Percentiles rank a stretch among this genome's conserved stretches.
phyloP scores from a whole-genome alignment of 2,329 filamentous ascomycete genomes.

The Gnomoniopsis smithogilvyi region DNA sequence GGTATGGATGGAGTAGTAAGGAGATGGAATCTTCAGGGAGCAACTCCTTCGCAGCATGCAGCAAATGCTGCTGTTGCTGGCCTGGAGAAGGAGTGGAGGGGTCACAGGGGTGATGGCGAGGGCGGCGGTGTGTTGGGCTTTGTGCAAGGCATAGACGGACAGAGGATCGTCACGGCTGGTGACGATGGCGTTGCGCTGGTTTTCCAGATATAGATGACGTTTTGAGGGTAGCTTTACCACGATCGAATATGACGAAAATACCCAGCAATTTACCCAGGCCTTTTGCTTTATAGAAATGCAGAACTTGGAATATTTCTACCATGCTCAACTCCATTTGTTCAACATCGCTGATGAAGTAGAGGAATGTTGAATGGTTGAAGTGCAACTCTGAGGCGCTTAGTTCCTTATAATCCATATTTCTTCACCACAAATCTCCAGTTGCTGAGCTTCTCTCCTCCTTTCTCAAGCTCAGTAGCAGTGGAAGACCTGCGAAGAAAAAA shows the following conservation, averaged over 20 bases:
- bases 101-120: conserved; percentile 80
- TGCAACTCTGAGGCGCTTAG: too few species aligned
- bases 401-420: too few species aligned
- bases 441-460: too few species aligned
- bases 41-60: conserved; percentile 24
- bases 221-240: background rate
- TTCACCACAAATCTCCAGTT: too few species aligned
- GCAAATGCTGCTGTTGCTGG: conserved; percentile 56
- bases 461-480: too few species aligned
- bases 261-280: background rate
- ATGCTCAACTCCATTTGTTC: too few species aligned
- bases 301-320: too few species aligned
- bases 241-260: background rate
- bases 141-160: conserved; percentile 74
- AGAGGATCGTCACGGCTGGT: conserved; percentile 80
- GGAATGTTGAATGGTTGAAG: too few species aligned
- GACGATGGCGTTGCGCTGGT: conserved; percentile 75
- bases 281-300: background rate
- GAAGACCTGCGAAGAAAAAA: too few species aligned
- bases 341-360: too few species aligned
- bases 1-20: conserved; percentile 91
- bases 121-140: conserved; percentile 88
- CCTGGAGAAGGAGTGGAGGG: conserved; percentile 82
- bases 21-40: conserved; percentile 77
- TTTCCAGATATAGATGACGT: conserved; percentile 51